Conservation (phyloP, 2,329 filamentous ascomycete species). For the Teratosphaeriaceae sp. region DNA sequence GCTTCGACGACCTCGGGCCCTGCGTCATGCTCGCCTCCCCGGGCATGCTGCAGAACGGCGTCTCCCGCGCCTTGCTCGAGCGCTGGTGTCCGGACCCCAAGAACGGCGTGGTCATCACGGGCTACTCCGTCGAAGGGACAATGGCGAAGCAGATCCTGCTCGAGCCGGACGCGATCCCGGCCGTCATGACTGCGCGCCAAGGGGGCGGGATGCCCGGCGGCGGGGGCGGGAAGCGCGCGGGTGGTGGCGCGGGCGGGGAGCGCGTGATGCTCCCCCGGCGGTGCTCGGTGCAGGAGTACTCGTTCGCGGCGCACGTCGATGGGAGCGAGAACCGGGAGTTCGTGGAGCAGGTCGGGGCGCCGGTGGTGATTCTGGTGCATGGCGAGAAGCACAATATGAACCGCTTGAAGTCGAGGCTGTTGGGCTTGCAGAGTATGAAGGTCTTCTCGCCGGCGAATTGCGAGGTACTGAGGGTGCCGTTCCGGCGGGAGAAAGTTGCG, state of each 20-base stretch:
- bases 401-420: constrained; percentile 85
- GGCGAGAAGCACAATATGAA: constrained; percentile 99
- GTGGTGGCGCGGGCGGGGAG: constrained; percentile 50
- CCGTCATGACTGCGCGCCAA: constrained; percentile 63
- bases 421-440: constrained; percentile 86
- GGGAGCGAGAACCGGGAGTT: constrained; percentile 94
- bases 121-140: constrained; percentile 96
- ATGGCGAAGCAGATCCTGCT: constrained; percentile 96
- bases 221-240: constrained; percentile 45
- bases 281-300: constrained; percentile 90
- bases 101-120: constrained; percentile 97
- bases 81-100: constrained; percentile 93
- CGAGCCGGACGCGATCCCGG: constrained; percentile 90
- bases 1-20: constrained; percentile 90
- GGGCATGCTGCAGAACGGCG: constrained; percentile 96
- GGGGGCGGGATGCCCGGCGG: constrained; percentile 17
- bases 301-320: constrained; percentile 94
- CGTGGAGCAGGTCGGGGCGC: constrained; percentile 86
- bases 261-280: constrained; percentile 86
- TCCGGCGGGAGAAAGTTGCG: constrained; percentile 89
- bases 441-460: constrained; percentile 93
- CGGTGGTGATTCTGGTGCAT: constrained; percentile 93
- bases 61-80: constrained; percentile 86
- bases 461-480: constrained; percentile 89
- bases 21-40: constrained; percentile 97